Evolutionary conservation across 2,329 filamentous ascomycete species (phyloP).

Genomic region (Ophiostoma angusticollis): DNA sequence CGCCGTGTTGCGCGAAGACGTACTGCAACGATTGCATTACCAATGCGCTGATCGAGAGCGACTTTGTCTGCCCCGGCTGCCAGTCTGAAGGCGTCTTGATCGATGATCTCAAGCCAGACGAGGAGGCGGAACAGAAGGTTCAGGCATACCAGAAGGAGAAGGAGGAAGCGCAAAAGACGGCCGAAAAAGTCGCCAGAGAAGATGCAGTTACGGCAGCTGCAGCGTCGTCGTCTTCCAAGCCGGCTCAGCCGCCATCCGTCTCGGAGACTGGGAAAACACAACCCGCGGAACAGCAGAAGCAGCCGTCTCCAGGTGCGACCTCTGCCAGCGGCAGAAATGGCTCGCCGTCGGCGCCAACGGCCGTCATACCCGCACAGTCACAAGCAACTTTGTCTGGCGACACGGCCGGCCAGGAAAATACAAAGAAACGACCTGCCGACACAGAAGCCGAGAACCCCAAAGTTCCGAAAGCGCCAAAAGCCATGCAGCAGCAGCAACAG

Average conservation of each 20-base stretch:
- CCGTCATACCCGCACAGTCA: no score
- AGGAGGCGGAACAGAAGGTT: constrained; percentile 65
- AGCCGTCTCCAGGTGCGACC: no score
- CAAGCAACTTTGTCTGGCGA: constrained; percentile 13
- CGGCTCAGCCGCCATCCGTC: no score
- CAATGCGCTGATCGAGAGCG: constrained; percentile 95
- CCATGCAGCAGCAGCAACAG: constrained; percentile 46
- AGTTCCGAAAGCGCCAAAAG: constrained; percentile 52
- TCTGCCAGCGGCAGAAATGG: no score
- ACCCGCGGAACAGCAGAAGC: no score
- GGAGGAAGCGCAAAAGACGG: constrained; percentile 27
- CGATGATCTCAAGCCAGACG: constrained; percentile 77
- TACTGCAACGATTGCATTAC: constrained; percentile 99
- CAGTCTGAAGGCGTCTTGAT: constrained; percentile 82
- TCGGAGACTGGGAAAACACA: neutral
- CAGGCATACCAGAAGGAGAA: constrained; percentile 56
- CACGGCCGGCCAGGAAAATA: constrained; percentile 16
- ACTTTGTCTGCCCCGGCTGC: constrained; percentile 91
- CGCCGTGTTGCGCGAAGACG: constrained; percentile 93
- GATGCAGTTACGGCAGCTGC: constrained; percentile 15
- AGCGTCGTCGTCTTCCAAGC: neutral
- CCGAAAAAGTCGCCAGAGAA: constrained; percentile 11
- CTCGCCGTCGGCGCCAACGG: no score
- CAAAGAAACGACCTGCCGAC: constrained; percentile 75
- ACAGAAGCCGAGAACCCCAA: constrained; percentile 52